Evolutionary conservation across 805 yeast species (phyloP), one percentile per base, ranked within the genome.

Genomic region (Zygoascus bituminiphila): DNA sequence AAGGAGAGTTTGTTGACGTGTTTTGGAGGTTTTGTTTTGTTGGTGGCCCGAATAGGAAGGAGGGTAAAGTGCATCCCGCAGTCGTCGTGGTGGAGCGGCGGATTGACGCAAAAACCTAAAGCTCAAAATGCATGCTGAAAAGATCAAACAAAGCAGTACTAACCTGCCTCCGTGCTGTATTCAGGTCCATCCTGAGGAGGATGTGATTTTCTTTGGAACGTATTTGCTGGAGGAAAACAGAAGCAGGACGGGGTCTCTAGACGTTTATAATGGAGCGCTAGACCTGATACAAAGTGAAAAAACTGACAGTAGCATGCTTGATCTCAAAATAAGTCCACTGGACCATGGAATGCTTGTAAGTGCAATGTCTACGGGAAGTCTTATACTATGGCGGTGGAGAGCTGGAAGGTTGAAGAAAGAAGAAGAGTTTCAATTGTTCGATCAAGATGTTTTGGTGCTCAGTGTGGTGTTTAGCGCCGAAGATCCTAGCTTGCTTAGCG

Each of bases 121-220:
- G n/a, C n/a, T 29, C 15, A 15, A 9, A 37, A 39, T 17, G 14
- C 51, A 45, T 31, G 51, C 43, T 17, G 22, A n/a, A n/a, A 43
- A 25, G 47, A 35, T 41, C 43, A 45, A 17, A 39, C 42, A 29
- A 15, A 15, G 33, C 19, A 53, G 47, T 33, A 48, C 91, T 0
- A 63, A 68, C 1, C 67, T 79, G 2, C 98, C 98, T 1, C 97
- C 98, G 1, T 93, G 98, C 62, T 82, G 86, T 40, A 63, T 91
- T 3, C 71, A 82, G 33, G 72, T 81, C 8, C 77, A 75, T 45
- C 50, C 58, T 0, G 77, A 79, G 39, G 57, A 64, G 2, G 57
- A 73, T 0, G 59, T 75, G 8, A 54, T 87, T 1, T 60, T 87
- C 9, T 63, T 87, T 1, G 98, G 97, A 0, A 88, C 96, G 0